Base-by-base conservation (phyloP, 768 basidiomycete species). In the Pisolithus marmoratus region DNA sequence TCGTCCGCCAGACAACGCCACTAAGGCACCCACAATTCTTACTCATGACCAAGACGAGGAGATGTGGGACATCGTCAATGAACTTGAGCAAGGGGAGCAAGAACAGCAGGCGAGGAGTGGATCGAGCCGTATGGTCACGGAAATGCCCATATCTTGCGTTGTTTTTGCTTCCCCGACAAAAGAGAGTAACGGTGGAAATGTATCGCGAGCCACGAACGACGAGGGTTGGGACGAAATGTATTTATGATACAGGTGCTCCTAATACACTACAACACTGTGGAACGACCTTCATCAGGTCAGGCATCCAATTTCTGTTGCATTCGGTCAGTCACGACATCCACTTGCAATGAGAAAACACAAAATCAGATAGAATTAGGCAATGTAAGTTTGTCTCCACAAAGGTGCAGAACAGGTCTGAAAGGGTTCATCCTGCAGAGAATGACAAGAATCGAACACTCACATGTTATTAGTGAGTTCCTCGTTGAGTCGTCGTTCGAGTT, bases 191-290 rank as follows among this genome's bases (percentile, higher is more conserved):
- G 22, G 41, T 52, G 47, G 49, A 38, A 45, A 58, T 24, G 54
- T 40, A 0, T 51, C 58, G 42, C 54, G 59, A n/a, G 55, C 58
- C 38, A 72, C 67, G 12, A 74, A 76, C 29, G 76, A 79, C 23
- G 77, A 80, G 47, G 82, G 79, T 20, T 80, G 75, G 76, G 84
- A 85, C 43, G 82, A 85, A 47, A 81, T 86, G 76, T 87, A 87
- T 64, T 64, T 75, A 43, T 78, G 24, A 45, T 29, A 45, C 43
- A 15, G 15, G 20, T 26, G 6, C 20, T 7, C 17, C 26, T 27
- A 51, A 34, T 48, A 47, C n/a, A 47, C 12, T 47, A 34, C 34
- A 22, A n/a, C 27, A 3, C 9, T 15, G 4, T 20, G 8, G 15
- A 15, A 38, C 46, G 17, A 36, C 34, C 5, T 34, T 34, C 34